phyloP scores from a whole-genome alignment of 352 stramenopile species.

The Achlya hypogyna region DNA sequence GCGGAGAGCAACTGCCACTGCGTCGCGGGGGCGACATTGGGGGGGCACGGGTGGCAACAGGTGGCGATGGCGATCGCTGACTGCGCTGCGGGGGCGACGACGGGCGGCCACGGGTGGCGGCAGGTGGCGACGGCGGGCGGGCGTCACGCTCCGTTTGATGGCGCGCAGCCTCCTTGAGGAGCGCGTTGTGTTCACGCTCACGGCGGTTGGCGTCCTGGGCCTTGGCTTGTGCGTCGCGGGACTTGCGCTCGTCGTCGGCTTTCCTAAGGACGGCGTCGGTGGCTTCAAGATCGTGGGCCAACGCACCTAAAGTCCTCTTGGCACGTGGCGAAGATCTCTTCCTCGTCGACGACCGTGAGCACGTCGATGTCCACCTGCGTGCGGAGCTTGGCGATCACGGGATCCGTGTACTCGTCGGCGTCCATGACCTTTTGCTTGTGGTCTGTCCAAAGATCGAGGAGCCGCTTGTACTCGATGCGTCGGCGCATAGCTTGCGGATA shows the following conservation, averaged over 20 bases:
- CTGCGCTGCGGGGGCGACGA: background rate
- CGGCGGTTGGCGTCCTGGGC: background rate
- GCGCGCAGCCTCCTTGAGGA: background rate
- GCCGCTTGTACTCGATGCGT: conserved; percentile 1
- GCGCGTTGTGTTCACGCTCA: too few relatives aligned
- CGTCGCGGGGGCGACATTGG: too few relatives aligned
- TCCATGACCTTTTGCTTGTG: background rate
- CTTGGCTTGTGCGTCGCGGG: background rate
- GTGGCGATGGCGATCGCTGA: background rate
- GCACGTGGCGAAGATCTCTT: background rate
- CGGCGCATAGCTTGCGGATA: conserved; percentile 1
- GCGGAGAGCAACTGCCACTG: too few relatives aligned
- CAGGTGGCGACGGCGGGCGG: too few relatives aligned
- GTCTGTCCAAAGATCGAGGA: background rate
- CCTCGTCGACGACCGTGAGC: background rate
- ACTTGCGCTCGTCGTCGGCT: background rate
- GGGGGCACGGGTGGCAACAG: too few relatives aligned
- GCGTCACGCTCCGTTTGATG: background rate
- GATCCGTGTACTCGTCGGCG: background rate
- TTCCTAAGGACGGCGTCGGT: background rate
- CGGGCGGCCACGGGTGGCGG: too few relatives aligned
- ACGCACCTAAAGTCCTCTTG: background rate
- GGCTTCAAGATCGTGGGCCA: too few relatives aligned
- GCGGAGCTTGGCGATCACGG: background rate
- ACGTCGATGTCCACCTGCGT: background rate